Evolutionary conservation across 106 monocot genomes (phyloP), one percentile per base, ranked within the genome.

Genomic region (Dioscorea dumetorum): DNA sequence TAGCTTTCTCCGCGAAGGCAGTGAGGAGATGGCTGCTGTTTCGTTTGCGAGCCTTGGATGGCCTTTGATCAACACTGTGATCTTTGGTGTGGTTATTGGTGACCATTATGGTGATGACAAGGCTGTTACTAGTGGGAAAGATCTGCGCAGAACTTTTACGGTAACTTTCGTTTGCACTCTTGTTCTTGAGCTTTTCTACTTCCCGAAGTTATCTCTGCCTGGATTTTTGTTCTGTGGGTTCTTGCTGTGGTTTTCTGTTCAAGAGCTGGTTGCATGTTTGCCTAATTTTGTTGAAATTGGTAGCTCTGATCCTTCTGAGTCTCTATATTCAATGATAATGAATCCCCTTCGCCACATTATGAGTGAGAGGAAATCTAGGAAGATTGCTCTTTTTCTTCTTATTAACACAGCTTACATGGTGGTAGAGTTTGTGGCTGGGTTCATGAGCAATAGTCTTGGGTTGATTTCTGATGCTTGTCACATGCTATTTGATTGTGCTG

Each of bases 401-500:
- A 93, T 99, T 33, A 99, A 99, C 57, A 73, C 93, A 0, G 77
- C 72, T 3, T 99, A 99, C 75, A 99, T 99, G 99, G 77, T 99
- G 48, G 89, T 99, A 53, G 99, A 99, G 60, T 99, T 99, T 76
- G 79, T 76, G n/a, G 90, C 79, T 3, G 99, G 99, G 54, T 99
- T 99, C 66, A 79, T 93, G 80, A 99, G 99, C 70, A 93, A 99
- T 69, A 99, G 99, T 48, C 81, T 99, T 62, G 99, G 99, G 2
- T 67, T 99, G 81, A 99, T 99, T 75, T 99, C 99, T 1, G 99
- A 99, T 79, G 99, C 99, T 20, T 99, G 99, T 57, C 99, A 99
- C 67, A 99, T 99, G 99, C 69, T 99, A 35, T 99, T 99, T 75
- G 99, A 99, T 78, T 99, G 99, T 75, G 99, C 99, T 48, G 99